Percentiles rank a stretch among this genome's conserved stretches.
Conservation (phyloP, 2,329 filamentous ascomycete species). For the Colletotrichum sp. region DNA sequence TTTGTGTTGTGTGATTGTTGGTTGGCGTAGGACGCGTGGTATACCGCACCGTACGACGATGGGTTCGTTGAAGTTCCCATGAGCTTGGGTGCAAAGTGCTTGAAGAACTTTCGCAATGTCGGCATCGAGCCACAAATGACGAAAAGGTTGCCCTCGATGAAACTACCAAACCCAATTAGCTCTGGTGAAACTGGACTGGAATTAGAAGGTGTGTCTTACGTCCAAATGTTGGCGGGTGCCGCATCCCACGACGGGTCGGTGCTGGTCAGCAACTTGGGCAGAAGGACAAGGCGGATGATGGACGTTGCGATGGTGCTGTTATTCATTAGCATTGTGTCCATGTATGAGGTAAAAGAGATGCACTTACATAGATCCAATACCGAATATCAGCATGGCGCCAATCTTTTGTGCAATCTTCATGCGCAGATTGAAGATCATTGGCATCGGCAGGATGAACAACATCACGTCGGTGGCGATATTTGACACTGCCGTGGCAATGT, state of each 20-base stretch:
- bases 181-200: rapidly evolving
- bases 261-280: not conserved
- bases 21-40: not conserved
- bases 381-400: conserved; percentile 49
- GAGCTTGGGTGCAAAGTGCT: conserved; percentile 37
- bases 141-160: conserved; percentile 43
- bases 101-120: conserved; percentile 43
- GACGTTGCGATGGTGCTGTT: conserved; percentile 13
- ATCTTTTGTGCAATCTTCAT: conserved; percentile 52
- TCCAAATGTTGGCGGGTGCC: conserved; percentile 18
- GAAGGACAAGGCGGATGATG: not conserved
- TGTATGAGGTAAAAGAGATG: rapidly evolving
- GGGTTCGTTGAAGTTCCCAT: not conserved
- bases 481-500: conserved; percentile 51
- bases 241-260: conserved; percentile 13
- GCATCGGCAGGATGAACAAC: conserved; percentile 50
- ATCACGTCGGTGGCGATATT: conserved; percentile 54
- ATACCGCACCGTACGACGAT: not conserved
- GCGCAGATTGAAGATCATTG: conserved; percentile 47
- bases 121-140: conserved; percentile 45
- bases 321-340: not conserved
- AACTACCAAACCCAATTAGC: not conserved
- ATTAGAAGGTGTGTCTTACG: not conserved
- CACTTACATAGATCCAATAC: conserved; percentile 40
- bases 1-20: not conserved